Base-by-base conservation (phyloP, 768 basidiomycete genomes). In the Lentinula sp. region DNA sequence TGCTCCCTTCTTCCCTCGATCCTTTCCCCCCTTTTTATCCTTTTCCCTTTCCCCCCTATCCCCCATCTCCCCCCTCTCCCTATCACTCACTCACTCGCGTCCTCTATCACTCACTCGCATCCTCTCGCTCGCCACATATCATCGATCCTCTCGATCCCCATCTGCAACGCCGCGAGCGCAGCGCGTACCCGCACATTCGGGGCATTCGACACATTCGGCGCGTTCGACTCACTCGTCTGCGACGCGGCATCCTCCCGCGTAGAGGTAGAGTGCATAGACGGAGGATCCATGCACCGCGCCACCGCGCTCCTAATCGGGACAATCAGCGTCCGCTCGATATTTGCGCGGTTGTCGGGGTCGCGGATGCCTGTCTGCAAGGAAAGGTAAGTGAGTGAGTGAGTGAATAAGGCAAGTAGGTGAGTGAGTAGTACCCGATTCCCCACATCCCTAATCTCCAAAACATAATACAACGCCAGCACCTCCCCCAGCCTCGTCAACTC, bases 401-500 rank as follows among this genome's bases (percentile, higher is more conserved):
- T 15, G 53, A 4, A 18, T 46, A 32, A 37, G 18, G 45, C 18
- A 35, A 3, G 33, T 23, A 35, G 33, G 33, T 15, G 33, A 51
- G 12, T 12, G 6, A 13, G 5, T 7, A 51, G 23, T 12, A 64
- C 72, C 67, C 69, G 69, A 67, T 91, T 92, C 4, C 71, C 63
- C 8, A 63, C 67, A 68, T 93, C 90, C 63, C 88, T 74, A 49
- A 74, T 70, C 7, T 90, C 66, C 16, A 91, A 74, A 37, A 87
- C 77, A 64, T 87, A 91, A 67, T 87, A 88, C 55, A 91, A 77
- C 16, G 83, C 82, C 5, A 93, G 73, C 63, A 81, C 85, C 63
- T 91, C 88, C 0, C 81, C 77, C 23, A 93, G 73, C 45, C 90
- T 76, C 20, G 78, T 66, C n/a, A 84, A 74, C 66, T 91, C 90